Conservation (phyloP, 306 rosid species). For the Fragaria iinumae region DNA sequence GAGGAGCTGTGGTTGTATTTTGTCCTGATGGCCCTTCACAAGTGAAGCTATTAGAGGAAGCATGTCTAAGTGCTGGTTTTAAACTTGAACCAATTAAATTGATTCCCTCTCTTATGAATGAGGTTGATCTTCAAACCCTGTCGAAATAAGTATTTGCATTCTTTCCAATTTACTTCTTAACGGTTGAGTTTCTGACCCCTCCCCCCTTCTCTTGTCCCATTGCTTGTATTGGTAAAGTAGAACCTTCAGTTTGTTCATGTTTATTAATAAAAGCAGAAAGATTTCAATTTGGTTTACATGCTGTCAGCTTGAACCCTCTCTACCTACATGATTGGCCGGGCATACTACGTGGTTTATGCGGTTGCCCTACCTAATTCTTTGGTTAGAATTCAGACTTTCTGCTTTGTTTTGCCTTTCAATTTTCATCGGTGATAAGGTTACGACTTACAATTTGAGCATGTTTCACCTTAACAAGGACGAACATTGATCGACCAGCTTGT, state of each 20-base stretch:
- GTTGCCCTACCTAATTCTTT: background rate
- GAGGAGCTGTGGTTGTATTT: slow-evolving; percentile 86
- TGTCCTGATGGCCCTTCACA: slow-evolving; percentile 78
- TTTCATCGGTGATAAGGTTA: background rate
- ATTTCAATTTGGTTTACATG: background rate
- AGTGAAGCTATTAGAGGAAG: slow-evolving; percentile 67
- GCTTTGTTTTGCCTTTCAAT: background rate
- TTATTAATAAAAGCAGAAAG: background rate
- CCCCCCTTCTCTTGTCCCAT: background rate
- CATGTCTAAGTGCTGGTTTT: slow-evolving; percentile 69
- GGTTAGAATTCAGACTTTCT: background rate
- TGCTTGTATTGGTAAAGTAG: background rate
- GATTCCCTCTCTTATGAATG: slow-evolving; percentile 62
- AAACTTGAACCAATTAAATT: slow-evolving; percentile 43
- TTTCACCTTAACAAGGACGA: background rate
- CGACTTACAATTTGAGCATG: background rate
- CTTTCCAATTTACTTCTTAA: background rate
- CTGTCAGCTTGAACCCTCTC: background rate
- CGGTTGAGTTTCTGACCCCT: background rate
- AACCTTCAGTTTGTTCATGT: slow-evolving; percentile 2
- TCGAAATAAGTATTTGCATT: slow-evolving; percentile 11
- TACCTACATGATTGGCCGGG: background rate
- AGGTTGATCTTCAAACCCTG: slow-evolving; percentile 52
- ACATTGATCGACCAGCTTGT: background rate
- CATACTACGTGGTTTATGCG: no score